These are phyloP conservation scores for Passiflora organensis DNA, from an alignment of 345 rosid genomes.

Conservation along the genomic window DNA sequence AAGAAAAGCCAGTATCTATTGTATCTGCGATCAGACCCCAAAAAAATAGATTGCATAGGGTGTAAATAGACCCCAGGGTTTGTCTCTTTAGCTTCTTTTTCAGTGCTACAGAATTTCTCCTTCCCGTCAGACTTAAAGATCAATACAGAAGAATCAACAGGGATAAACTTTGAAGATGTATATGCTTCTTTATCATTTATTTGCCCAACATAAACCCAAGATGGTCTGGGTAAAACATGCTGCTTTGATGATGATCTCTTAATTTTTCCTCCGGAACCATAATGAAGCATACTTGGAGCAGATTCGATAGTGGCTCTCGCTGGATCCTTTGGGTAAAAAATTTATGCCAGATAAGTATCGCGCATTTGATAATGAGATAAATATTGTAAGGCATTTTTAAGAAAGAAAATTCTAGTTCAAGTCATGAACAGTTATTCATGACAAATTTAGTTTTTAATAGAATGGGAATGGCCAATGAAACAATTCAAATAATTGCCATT, in stretches of 20 bases:
- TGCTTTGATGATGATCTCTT: conserved; percentile 60
- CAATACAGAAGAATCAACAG: conserved; percentile 64
- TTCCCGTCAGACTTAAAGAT: conserved; percentile 23
- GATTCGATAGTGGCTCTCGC: conserved; percentile 38
- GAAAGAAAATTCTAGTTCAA: no score
- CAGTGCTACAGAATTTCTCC: conserved; percentile 24
- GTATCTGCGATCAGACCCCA: conserved; percentile 96
- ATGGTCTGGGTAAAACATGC: conserved; percentile 38
- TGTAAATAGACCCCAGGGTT: conserved; percentile 40
- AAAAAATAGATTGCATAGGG: conserved; percentile 80
- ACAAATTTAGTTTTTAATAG: no score
- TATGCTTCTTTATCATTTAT: conserved; percentile 28
- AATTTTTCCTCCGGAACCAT: conserved; percentile 87
- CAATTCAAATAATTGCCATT: no score
- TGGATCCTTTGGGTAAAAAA: conserved; percentile 39
- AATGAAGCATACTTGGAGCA: conserved; percentile 36
- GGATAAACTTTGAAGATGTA: conserved; percentile 43
- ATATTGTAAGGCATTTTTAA: no score
- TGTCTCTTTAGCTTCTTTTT: conserved; percentile 28
- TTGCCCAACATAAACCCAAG: conserved; percentile 62
- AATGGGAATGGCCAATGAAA: no score
- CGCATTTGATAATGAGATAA: neutral
- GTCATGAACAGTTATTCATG: no score
- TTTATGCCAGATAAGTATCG: neutral
- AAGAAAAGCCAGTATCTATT: conserved; percentile 97